These are phyloP conservation scores for Acanthamoeba triangularis DNA, from an alignment of 208 protist genomes.

Conservation along the genomic window DNA sequence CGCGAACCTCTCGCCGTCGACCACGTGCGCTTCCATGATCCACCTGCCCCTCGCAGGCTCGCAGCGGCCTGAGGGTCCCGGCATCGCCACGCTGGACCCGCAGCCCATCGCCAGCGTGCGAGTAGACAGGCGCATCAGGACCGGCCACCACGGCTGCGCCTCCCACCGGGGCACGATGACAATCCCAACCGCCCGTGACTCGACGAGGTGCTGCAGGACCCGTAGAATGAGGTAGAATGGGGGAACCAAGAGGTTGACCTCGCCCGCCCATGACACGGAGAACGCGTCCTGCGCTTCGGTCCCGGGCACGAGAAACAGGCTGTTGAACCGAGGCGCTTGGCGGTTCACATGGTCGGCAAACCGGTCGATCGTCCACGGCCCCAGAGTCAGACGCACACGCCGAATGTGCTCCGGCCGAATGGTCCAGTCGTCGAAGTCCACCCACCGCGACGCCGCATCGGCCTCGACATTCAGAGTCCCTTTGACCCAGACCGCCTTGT, in stretches of 20 bases:
- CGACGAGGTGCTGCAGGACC: background rate
- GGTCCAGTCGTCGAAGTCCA: background rate
- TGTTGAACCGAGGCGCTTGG: background rate
- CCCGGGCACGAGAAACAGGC: background rate
- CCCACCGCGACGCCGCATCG: background rate
- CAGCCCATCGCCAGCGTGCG: no score
- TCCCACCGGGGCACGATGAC: background rate
- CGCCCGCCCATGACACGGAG: background rate
- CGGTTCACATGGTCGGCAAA: background rate
- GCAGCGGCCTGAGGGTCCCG: background rate
- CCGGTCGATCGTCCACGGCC: background rate
- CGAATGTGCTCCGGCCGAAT: background rate
- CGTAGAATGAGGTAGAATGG: background rate
- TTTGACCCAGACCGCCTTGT: conserved; percentile 16
- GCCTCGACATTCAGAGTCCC: background rate
- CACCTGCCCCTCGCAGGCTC: background rate
- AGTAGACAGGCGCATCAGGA: background rate
- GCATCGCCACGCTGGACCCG: background rate
- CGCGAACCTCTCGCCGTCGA: background rate
- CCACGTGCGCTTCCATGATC: background rate
- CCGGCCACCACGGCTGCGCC: background rate
- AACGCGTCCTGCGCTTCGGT: background rate
- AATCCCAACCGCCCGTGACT: background rate
- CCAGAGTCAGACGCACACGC: background rate
- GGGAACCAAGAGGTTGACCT: background rate